Evolutionary conservation across 441 rosid species (phyloP).

Genomic region (Adansonia grandidieri): DNA sequence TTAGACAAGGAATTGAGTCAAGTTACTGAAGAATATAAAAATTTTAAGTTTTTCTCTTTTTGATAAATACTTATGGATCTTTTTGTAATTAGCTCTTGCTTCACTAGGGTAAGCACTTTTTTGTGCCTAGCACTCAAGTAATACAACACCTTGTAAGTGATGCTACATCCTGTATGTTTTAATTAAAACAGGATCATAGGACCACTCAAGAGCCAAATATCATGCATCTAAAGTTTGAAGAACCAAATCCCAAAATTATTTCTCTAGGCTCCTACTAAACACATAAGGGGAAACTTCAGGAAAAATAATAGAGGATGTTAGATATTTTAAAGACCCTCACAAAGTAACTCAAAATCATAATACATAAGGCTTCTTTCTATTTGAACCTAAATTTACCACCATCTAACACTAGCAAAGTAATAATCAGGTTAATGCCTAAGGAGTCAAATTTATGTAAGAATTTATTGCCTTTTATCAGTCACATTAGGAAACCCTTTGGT

Average conservation of each 20-base stretch:
- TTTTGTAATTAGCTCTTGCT: background rate
- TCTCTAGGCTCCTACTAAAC: background rate
- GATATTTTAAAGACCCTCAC: background rate
- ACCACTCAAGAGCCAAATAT: background rate
- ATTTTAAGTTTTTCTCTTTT: background rate
- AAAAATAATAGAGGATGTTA: background rate
- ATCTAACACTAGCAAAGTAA: background rate
- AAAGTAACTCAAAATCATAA: background rate
- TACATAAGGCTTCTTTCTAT: background rate
- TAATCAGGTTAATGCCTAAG: background rate
- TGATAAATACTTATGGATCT: background rate
- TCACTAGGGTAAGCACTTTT: background rate
- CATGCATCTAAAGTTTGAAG: background rate
- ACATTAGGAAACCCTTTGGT: background rate
- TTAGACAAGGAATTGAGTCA: background rate
- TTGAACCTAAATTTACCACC: background rate
- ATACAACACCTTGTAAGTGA: background rate
- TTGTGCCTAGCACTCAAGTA: background rate
- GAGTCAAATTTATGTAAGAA: background rate
- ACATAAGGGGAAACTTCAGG: background rate
- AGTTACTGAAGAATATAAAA: background rate
- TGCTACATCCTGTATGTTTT: background rate
- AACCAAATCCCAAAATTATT: background rate
- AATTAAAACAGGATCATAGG: constrained; percentile 1
- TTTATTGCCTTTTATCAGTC: background rate